These are phyloP conservation scores for Wallacemonas sp. DNA, from an alignment of 208 protist species.

Conservation along the genomic window DNA sequence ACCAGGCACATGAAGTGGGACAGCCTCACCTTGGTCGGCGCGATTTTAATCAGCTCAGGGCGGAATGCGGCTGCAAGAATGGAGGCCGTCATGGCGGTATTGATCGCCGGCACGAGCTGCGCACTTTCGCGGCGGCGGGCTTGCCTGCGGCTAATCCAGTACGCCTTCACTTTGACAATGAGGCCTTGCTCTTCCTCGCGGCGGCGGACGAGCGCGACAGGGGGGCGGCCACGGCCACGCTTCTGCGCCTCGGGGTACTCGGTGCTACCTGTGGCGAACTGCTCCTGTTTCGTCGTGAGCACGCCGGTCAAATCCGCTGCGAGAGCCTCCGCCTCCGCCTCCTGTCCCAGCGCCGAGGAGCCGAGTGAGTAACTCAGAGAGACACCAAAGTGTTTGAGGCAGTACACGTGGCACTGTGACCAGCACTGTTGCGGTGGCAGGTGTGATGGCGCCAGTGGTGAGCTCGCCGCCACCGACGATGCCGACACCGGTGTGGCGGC, in stretches of 20 bases:
- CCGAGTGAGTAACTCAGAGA: constrained; percentile 21
- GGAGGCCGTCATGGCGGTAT: constrained; percentile 21
- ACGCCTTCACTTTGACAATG: constrained; percentile 38
- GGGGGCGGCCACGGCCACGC: constrained; percentile 46
- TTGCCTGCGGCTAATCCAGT: constrained; percentile 59
- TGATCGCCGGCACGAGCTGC: constrained; percentile 42
- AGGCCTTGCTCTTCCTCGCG: constrained; percentile 28
- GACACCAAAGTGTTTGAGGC: constrained; percentile 56
- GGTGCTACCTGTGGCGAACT: constrained; percentile 1
- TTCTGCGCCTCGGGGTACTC: constrained; percentile 2
- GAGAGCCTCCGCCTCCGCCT: constrained; percentile 44
- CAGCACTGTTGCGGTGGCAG: constrained; percentile 18
- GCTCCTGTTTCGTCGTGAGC: constrained; percentile 5
- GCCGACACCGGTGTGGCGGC: background rate
- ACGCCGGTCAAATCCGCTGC: constrained; percentile 41
- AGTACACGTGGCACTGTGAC: constrained; percentile 61
- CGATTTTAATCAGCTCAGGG: constrained; percentile 71
- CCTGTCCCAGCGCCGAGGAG: constrained; percentile 26
- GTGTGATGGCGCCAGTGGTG: background rate
- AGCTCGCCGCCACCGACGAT: background rate
- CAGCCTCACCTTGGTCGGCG: constrained; percentile 50
- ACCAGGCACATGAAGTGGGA: constrained; percentile 74
- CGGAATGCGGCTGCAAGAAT: constrained; percentile 51
- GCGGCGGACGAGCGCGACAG: constrained; percentile 27
- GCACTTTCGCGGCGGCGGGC: constrained; percentile 33